Base-by-base conservation (phyloP, 1,284 basidiomycete genomes). In the Rhodotorula mucilaginosa region DNA sequence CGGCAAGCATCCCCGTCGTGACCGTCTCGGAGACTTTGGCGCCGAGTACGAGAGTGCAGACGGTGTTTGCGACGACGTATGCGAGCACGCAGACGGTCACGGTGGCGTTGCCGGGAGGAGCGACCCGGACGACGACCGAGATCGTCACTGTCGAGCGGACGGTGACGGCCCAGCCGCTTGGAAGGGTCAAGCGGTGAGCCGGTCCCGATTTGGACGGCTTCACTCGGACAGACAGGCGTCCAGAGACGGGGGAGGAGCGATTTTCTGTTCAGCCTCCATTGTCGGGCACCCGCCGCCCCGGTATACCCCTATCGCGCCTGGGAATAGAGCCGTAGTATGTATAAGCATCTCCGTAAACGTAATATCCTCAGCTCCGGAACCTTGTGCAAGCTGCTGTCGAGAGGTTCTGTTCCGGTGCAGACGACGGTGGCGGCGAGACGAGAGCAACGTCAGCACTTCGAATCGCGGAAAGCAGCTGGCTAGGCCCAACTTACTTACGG, bases 41-140 rank as follows among this genome's bases (percentile, higher is more conserved):
- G 39, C 67, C 67, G n/a, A 29, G 29, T 2, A 72, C 70, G 2
- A 61, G 64, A 0, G 65, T 61, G 15, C 39, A 68, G n/a, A n/a
- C 62, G 15, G 70, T 72, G 31, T 65, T 57, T 23, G 57, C 46
- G 21, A 72, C 70, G 49, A 72, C 70, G 18, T 72, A 44, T 58
- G 57, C 61, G 1, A 64, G 61, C 46, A 72, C 70, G 56, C 67
- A 69, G 52, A 69, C 67, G 23, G 18, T 72, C 46, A 72, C 70
- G 57, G 64, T 58, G n/a, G 68, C 67, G 6, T 18, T 64, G 18
- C n/a, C 8, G 1, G 70, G 70, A 12, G 70, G 64, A 1, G 64
- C 67, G 0, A 64, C 46, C 5, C 5, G 26, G 18, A 72, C 70
- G 13, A 44, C 48, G 12, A 68, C 60, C 47, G 23, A 59, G 26